A percentile compares a stretch with the other conserved stretches of the same genome.
Evolutionary conservation across 2,329 filamentous ascomycete species (phyloP).

Genomic region (Sclerotinia borealis): DNA sequence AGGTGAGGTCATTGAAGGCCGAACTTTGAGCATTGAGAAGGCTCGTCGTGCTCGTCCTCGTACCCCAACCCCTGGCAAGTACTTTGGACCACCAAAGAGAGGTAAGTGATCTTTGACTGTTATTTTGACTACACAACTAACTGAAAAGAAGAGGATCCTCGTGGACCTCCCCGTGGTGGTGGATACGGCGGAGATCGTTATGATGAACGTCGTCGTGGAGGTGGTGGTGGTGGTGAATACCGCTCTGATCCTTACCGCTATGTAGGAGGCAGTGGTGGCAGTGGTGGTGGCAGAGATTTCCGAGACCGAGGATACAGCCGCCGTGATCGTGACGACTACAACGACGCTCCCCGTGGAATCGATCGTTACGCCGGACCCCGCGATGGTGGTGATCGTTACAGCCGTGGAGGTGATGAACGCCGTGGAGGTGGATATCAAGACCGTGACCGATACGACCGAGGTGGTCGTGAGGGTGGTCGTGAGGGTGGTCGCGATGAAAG

Average conservation of each 20-base stretch:
- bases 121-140: slow-evolving; percentile 30
- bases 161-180: slow-evolving; percentile 43
- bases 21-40: slow-evolving; percentile 97
- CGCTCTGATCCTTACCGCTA: slow-evolving; percentile 27
- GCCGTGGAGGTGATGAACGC: slow-evolving; percentile 38
- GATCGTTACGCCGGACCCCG: slow-evolving; percentile 30
- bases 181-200: slow-evolving; percentile 34
- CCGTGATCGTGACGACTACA: slow-evolving; percentile 34
- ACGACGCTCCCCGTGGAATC: slow-evolving; percentile 33
- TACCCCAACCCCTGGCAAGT: slow-evolving; percentile 96
- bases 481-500: slow-evolving; percentile 48
- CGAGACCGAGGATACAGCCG: slow-evolving; percentile 37
- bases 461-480: slow-evolving; percentile 48
- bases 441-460: slow-evolving; percentile 37
- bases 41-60: slow-evolving; percentile 90
- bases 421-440: slow-evolving; percentile 41
- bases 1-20: slow-evolving; percentile 89
- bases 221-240: slow-evolving; percentile 27
- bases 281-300: slow-evolving; percentile 40
- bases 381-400: slow-evolving; percentile 22
- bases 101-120: slow-evolving; percentile 55
- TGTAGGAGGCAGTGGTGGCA: slow-evolving; percentile 32
- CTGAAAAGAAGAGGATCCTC: slow-evolving; percentile 44
- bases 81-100: slow-evolving; percentile 97
- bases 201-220: slow-evolving; percentile 43